Percentiles rank a stretch among this genome's conserved stretches.
These are phyloP conservation scores for Monosporascus sp. DNA, from an alignment of 2,329 filamentous ascomycete genomes.

Conservation along the genomic window DNA sequence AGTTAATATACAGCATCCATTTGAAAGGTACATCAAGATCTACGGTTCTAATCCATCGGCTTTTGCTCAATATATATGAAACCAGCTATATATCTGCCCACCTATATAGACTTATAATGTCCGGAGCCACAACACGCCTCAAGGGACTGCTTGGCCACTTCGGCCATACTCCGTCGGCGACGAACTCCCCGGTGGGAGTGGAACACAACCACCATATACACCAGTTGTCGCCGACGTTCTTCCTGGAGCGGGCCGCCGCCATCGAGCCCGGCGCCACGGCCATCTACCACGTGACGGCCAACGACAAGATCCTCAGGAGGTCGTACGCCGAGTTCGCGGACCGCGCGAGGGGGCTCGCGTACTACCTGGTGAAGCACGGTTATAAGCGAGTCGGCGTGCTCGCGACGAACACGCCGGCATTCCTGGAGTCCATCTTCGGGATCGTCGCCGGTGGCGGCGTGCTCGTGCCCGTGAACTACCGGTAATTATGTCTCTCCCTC, in stretches of 20 bases:
- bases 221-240: conserved; percentile 79
- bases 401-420: conserved; percentile 88
- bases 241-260: conserved; percentile 75
- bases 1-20: too few relatives aligned
- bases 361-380: conserved; percentile 71
- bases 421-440: conserved; percentile 84
- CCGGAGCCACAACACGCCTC: conserved; percentile 57
- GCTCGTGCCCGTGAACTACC: conserved; percentile 60
- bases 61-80: too few relatives aligned
- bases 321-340: conserved; percentile 80
- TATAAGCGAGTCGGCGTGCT: conserved; percentile 78
- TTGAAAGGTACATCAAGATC: too few relatives aligned
- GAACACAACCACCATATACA: conserved; percentile 58
- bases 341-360: conserved; percentile 80
- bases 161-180: conserved; percentile 17
- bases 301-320: conserved; percentile 66
- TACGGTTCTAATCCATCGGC: too few relatives aligned
- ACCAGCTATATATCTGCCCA: background rate
- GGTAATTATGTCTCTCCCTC: conserved; percentile 18
- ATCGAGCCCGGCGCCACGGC: conserved; percentile 85
- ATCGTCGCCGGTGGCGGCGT: conserved; percentile 76
- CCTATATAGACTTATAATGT: conserved; percentile 40
- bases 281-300: conserved; percentile 79
- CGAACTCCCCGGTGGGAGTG: conserved; percentile 33
- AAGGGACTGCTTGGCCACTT: conserved; percentile 51